Conservation (phyloP, 768 basidiomycete species). For the Lactifluus subvellereus region DNA sequence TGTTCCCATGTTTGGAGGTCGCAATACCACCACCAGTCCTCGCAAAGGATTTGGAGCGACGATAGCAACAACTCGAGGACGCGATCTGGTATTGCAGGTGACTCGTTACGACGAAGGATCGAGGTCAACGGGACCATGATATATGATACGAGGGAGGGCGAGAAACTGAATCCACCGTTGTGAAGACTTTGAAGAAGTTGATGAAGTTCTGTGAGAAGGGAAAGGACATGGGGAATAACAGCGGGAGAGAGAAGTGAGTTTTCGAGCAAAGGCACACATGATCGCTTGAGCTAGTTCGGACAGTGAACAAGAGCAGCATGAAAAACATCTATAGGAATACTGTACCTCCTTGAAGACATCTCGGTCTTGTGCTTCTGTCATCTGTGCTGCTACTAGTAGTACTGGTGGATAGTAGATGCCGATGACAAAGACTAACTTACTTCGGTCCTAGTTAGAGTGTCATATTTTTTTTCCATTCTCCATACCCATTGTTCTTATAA, state of each 20-base stretch:
- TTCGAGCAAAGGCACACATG: constrained; percentile 78
- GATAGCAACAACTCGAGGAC: constrained; percentile 69
- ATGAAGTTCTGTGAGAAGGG: constrained; percentile 51
- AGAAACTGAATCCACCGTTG: constrained; percentile 37
- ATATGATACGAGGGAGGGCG: constrained; percentile 68
- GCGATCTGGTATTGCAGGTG: constrained; percentile 67
- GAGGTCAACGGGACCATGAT: constrained; percentile 83
- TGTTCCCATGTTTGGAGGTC: constrained; percentile 77
- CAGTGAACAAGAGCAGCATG: neutral
- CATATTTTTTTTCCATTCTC: no score
- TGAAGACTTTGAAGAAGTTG: constrained; percentile 41
- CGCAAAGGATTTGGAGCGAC: constrained; percentile 51
- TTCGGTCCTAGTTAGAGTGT: no score
- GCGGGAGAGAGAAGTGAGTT: constrained; percentile 57
- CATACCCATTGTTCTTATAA: neutral
- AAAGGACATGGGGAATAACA: constrained; percentile 42
- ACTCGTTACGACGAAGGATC: constrained; percentile 71
- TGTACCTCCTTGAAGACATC: constrained; percentile 21
- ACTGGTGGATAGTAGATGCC: neutral
- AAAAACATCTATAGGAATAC: neutral
- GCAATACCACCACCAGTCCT: constrained; percentile 82
- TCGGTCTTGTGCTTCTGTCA: constrained; percentile 10
- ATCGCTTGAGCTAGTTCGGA: constrained; percentile 46
- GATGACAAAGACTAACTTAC: neutral
- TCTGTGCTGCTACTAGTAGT: neutral